Evolutionary conservation across 805 yeast genomes (phyloP).

Genomic region (Hanseniaspora singularis): DNA sequence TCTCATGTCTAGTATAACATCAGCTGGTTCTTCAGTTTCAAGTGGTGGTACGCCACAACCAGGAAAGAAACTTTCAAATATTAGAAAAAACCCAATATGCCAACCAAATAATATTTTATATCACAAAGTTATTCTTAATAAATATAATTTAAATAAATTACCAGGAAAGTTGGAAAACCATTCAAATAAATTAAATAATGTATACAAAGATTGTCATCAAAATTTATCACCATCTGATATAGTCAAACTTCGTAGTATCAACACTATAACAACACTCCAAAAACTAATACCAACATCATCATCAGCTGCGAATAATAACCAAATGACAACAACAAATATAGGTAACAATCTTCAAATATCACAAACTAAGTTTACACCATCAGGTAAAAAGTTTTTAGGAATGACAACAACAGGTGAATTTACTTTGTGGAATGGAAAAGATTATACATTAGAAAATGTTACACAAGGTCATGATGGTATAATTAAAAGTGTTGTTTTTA

Average conservation of each 20-base stretch:
- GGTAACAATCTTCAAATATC: conserved; percentile 6
- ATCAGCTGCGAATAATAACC: no score
- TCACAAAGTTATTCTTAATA: not conserved
- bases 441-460: conserved; percentile 89
- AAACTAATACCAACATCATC: conserved; percentile 7
- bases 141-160: not conserved
- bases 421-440: conserved; percentile 91
- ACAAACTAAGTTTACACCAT: not conserved
- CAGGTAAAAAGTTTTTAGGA: conserved; percentile 42
- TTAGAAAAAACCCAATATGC: conserved; percentile 1
- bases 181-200: not conserved
- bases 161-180: not conserved
- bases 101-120: conserved; percentile 11
- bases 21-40: no score
- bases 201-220: not conserved
- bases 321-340: not conserved
- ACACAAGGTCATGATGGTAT: conserved; percentile 98
- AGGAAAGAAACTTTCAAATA: not conserved
- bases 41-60: no score
- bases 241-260: not conserved
- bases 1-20: no score
- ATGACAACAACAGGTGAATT: conserved; percentile 91
- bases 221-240: not conserved
- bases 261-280: conserved; percentile 5
- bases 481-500: conserved; percentile 63